These are phyloP conservation scores for Brassica rapa DNA, from an alignment of 345 rosid genomes.

Conservation along the genomic window DNA sequence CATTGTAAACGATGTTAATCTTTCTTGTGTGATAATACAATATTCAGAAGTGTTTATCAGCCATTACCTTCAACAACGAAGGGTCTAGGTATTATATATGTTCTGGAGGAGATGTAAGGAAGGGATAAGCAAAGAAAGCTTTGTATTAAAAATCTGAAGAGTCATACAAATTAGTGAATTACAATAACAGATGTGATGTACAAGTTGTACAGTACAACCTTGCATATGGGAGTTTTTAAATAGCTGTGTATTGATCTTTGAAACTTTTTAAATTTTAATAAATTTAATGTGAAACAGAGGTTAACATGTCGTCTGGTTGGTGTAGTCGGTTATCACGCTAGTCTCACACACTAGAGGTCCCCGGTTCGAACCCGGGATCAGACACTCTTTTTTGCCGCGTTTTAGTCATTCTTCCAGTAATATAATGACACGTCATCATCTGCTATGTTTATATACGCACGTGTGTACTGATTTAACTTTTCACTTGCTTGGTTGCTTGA, in stretches of 20 bases:
- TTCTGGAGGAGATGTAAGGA: too few species aligned
- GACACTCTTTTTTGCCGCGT: slow-evolving; percentile 31
- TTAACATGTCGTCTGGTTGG: slow-evolving; percentile 49
- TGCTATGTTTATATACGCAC: not conserved
- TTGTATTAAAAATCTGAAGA: too few species aligned
- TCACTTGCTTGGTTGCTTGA: slow-evolving; percentile 33
- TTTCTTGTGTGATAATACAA: not conserved
- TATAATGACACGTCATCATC: slow-evolving; percentile 5
- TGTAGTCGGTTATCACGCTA: slow-evolving; percentile 79
- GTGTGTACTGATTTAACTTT: slow-evolving; percentile 4
- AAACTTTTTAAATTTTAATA: too few species aligned
- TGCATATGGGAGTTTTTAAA: too few species aligned
- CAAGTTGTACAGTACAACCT: too few species aligned
- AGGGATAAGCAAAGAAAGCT: too few species aligned
- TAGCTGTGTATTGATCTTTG: too few species aligned
- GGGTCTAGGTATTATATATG: too few species aligned
- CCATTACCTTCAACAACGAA: not conserved
- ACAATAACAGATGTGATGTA: too few species aligned
- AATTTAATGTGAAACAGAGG: too few species aligned
- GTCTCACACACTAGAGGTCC: slow-evolving; percentile 84
- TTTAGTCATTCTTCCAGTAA: not conserved
- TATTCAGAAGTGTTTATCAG: not conserved
- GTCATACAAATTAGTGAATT: too few species aligned
- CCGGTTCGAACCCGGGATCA: slow-evolving; percentile 72
- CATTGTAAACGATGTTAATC: not conserved